Base-by-base conservation (phyloP, 345 rosid species). In the Moricandia arvensis region DNA sequence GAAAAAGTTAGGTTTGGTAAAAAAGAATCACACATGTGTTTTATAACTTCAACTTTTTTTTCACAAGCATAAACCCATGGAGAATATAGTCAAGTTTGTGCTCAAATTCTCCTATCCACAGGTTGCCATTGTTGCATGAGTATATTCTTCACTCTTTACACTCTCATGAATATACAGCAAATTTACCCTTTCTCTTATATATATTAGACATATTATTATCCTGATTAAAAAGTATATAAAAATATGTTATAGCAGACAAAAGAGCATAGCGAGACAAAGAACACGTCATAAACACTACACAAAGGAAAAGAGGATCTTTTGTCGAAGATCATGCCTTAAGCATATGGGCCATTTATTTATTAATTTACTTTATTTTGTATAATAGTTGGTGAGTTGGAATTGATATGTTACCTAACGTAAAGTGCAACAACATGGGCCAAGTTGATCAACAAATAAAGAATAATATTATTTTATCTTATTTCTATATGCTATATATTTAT, bases 391-490 rank as follows among this genome's bases (percentile, higher is more conserved):
- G 77, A 78, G 74, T 78, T 78, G 81, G 81, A 72, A 78, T 72
- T 78, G 74, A 72, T 67, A 69, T 78, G 81, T 72, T 60, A 78
- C 73, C 81, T 78, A 78, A 72, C 73, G 11, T 59, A 78, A 78
- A 78, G 81, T 78, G 77, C 77, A 72, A 72, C 69, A 78, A 72
- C 73, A 72, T 72, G 81, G 81, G 38, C 69, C 81, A 78, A 78
- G 51, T 78, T 72, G 81, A 64, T 61, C 41, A 49, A 34, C n/a
- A 13, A 66, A 59, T 43, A 41, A 0, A 4, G 51, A 59, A 6
- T 4, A 17, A 30, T 8, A 10, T 16, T 16, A 13, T 0, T 69
- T 69, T 59, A 49, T 59, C n/a, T 33, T 8, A 54, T 41, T 51
- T n/a, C n/a, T 59, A 55, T 47, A 29, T 68, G 2, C 24, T 21